Evolutionary conservation across 345 rosid genomes (phyloP), one percentile per base, ranked within the genome.

Genomic region (Ricinus communis): DNA sequence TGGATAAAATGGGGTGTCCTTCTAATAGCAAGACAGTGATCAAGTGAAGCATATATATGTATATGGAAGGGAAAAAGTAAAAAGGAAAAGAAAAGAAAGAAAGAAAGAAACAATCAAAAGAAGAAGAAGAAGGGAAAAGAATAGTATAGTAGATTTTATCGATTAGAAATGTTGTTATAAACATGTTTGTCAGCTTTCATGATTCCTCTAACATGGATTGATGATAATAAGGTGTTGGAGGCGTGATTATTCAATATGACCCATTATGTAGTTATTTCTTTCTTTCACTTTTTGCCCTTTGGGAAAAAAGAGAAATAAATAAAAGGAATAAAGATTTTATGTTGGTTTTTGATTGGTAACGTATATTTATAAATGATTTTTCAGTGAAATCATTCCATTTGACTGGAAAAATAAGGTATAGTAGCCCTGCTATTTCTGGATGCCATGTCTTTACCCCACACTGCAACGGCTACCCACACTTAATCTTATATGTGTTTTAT

Each of bases 161-260:
- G 2, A 33, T 33, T 33, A 33, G 38, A 33, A 33, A 2, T 33
- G 6, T 33, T 33, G 6, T 33, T 33, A 33, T 33, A 33, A 11
- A n/a, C 56, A 61, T 84, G 74, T 77, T 70, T 74, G 71, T 81
- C 85, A 80, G 84, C 76, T 83, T 81, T 84, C 83, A 86, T 83
- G 86, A 87, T 85, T 77, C 79, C 72, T 69, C 76, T 66, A 76
- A 85, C 92, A 80, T 73, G 84, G 81, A 71, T 62, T 76, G 50
- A 86, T 85, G 77, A 85, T 85, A 74, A 90, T 87, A 82, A 73
- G 80, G 57, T 85, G 84, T 76, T 87, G 90, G 85, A 76, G 73
- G 78, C 68, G 90, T 87, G 81, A 80, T 75, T 81, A 80, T 84
- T 83, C 70, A 66, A 66, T 38, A 70, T 80, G 87, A 83, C 87